phyloP scores from a whole-genome alignment of 495 filamentous ascomycete species.

The Saxispiralis lemnorum region DNA sequence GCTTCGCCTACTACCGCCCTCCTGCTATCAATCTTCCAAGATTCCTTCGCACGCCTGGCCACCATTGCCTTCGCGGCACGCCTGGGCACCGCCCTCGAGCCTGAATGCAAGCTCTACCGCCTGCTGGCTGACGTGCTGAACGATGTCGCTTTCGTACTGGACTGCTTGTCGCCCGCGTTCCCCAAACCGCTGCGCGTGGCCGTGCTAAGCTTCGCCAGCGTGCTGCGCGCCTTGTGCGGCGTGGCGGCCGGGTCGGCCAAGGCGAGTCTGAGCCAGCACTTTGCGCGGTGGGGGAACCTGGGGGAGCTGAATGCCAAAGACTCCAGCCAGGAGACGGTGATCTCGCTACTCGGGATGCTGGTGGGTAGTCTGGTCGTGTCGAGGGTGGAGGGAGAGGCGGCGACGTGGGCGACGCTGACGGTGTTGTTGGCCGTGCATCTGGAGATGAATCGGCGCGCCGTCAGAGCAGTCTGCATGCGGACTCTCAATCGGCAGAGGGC shows the following conservation, averaged over 20 bases:
- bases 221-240: conserved; percentile 69
- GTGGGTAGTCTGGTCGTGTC: conserved; percentile 68
- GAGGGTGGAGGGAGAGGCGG: conserved; percentile 45
- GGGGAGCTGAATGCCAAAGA: conserved; percentile 95
- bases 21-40: conserved; percentile 71
- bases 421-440: conserved; percentile 58
- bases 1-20: conserved; percentile 77
- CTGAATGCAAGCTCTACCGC: conserved; percentile 87
- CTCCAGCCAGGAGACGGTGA: conserved; percentile 87
- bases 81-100: conserved; percentile 72
- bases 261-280: conserved; percentile 80
- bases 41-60: conserved; percentile 65
- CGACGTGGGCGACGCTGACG: conserved; percentile 62
- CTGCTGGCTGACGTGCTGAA: conserved; percentile 86
- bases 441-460: conserved; percentile 66
- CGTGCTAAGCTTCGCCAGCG: conserved; percentile 56
- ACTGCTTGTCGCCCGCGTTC: conserved; percentile 68
- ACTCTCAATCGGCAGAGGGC: conserved; percentile 80
- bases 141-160: conserved; percentile 74
- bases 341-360: conserved; percentile 80
- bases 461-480: conserved; percentile 64
- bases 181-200: conserved; percentile 48
- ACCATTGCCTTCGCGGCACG: conserved; percentile 83
- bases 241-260: conserved; percentile 81
- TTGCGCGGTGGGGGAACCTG: conserved; percentile 72